Evolutionary conservation across 2,329 filamentous ascomycete species (phyloP).

Genomic region (Chrysoporthe austroafricana): DNA sequence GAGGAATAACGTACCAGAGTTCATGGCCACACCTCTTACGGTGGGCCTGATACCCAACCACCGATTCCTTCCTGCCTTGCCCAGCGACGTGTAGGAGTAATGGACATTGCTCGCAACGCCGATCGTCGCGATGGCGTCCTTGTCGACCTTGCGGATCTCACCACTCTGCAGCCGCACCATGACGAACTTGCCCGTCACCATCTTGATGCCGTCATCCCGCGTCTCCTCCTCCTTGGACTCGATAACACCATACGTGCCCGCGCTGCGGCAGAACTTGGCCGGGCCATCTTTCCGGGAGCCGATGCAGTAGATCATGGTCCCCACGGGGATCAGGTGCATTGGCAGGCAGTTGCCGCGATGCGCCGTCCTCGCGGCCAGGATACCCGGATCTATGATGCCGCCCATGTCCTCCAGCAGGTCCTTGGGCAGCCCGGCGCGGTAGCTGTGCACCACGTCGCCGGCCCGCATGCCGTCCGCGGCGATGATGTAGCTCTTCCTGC

Average conservation of each 20-base stretch:
- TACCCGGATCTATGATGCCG: conserved; percentile 89
- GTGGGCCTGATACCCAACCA: conserved; percentile 95
- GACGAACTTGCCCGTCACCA: conserved; percentile 76
- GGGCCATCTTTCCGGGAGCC: conserved; percentile 74
- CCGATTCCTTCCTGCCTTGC: conserved; percentile 90
- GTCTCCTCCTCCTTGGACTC: conserved; percentile 85
- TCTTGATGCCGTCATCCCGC: conserved; percentile 59
- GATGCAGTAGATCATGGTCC: conserved; percentile 90
- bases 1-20: conserved; percentile 68
- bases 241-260: conserved; percentile 88
- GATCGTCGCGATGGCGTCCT: conserved; percentile 92
- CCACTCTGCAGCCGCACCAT: conserved; percentile 89
- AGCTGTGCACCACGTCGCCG: conserved; percentile 91
- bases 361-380: conserved; percentile 91
- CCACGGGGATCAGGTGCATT: conserved; percentile 92
- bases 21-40: conserved; percentile 98
- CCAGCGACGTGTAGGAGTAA: conserved; percentile 86
- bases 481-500: conserved; percentile 85
- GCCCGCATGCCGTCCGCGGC: conserved; percentile 93
- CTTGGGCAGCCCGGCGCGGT: conserved; percentile 83
- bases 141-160: conserved; percentile 86
- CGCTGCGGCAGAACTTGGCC: conserved; percentile 92
- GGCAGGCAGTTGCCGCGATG: conserved; percentile 95
- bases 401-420: conserved; percentile 91
- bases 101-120: conserved; percentile 93